Percentiles rank a stretch among this genome's conserved stretches.
Evolutionary conservation across 2,329 filamentous ascomycete species (phyloP).

Genomic region (Phyllosticta ampelicida): DNA sequence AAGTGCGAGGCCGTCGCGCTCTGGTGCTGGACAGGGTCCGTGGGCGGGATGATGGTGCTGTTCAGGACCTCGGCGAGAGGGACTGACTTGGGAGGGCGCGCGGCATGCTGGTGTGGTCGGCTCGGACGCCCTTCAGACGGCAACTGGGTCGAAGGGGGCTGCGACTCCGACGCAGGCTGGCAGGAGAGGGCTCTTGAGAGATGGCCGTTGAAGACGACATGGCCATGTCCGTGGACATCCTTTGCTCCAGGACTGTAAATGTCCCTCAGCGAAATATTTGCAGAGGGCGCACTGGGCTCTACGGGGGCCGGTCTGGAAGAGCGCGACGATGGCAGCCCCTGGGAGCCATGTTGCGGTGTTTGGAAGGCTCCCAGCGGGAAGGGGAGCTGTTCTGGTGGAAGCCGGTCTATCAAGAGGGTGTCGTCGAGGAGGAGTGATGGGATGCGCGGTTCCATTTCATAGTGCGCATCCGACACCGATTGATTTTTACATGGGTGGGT

Average conservation of each 20-base stretch:
- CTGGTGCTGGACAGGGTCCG: neutral
- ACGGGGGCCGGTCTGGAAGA: conserved; percentile 9
- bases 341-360: conserved; percentile 2
- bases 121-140: neutral
- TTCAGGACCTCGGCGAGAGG: conserved; percentile 28
- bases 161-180: neutral
- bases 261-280: conserved; percentile 5
- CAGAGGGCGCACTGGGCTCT: conserved; percentile 9
- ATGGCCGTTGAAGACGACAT: conserved; percentile 1
- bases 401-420: conserved; percentile 6
- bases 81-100: conserved; percentile 17
- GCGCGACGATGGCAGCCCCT: neutral
- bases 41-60: neutral
- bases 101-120: neutral
- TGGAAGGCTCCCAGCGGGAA: conserved; percentile 8
- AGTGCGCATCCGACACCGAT: conserved; percentile 1
- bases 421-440: conserved; percentile 11
- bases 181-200: neutral
- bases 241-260: conserved; percentile 5
- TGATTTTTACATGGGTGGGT: conserved; percentile 9
- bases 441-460: conserved; percentile 12
- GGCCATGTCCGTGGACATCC: conserved; percentile 2
- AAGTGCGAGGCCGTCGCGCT: neutral
- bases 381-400: conserved; percentile 5
- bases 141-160: neutral